phyloP scores from a whole-genome alignment of 768 basidiomycete genomes.

The Lactarius quietus region DNA sequence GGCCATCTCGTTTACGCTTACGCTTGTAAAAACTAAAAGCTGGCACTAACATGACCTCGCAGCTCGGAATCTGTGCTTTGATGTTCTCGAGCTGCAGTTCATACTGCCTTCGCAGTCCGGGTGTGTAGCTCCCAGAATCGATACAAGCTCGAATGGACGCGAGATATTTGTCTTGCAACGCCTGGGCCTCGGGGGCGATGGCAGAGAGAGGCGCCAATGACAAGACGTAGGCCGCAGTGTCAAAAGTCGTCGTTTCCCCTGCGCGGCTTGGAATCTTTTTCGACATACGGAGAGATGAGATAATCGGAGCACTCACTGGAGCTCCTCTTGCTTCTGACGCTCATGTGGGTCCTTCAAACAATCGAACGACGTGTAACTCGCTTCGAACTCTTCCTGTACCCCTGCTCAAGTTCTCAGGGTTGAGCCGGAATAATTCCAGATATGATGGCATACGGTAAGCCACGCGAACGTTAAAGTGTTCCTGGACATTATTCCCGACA shows the following conservation, averaged over 20 bases:
- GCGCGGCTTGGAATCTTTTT: not conserved
- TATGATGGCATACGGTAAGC: conserved; percentile 13
- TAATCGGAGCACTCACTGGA: conserved; percentile 12
- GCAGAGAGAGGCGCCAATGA: conserved; percentile 16
- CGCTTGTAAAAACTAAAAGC: not conserved
- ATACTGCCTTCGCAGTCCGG: conserved; percentile 22
- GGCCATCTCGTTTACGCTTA: conserved; percentile 6
- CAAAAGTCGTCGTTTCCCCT: not conserved
- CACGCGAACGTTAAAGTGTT: conserved; percentile 9
- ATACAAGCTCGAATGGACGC: conserved; percentile 11
- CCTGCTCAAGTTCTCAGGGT: conserved; percentile 7
- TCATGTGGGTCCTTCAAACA: conserved; percentile 11
- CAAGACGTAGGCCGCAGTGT: not conserved
- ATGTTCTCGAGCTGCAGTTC: conserved; percentile 17
- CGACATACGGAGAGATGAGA: not conserved
- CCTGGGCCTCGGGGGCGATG: conserved; percentile 3
- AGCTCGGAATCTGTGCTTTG: conserved; percentile 9
- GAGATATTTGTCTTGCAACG: conserved; percentile 13
- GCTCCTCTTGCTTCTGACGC: conserved; percentile 16
- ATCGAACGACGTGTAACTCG: conserved; percentile 14
- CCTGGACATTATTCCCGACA: conserved; percentile 25
- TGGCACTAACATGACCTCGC: conserved; percentile 1
- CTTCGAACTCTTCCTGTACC: conserved; percentile 16
- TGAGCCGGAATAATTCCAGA: not conserved
- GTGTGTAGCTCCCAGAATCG: not conserved